Evolutionary conservation across 768 basidiomycete species (phyloP).

Genomic region (Dacryopinax spathularia): DNA sequence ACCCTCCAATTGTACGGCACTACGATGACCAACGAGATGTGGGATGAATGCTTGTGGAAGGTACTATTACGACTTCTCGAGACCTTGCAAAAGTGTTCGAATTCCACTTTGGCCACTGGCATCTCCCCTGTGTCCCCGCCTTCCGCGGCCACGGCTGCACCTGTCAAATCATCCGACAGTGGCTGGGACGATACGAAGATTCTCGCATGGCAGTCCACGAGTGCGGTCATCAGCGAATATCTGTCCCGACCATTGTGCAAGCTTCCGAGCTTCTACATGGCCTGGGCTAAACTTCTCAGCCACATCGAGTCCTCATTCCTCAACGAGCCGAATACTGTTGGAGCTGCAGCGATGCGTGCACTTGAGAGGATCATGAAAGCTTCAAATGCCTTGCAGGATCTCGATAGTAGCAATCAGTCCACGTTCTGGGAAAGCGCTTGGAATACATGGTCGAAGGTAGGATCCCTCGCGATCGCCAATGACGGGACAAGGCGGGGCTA

Average conservation of each 20-base stretch:
- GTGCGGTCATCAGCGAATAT: conserved; percentile 73
- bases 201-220: conserved; percentile 69
- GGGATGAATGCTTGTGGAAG: conserved; percentile 86
- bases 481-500: conserved; percentile 23
- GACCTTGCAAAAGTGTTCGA: conserved; percentile 19
- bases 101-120: neutral
- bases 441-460: conserved; percentile 53
- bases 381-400: conserved; percentile 23
- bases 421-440: conserved; percentile 51
- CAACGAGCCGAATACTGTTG: conserved; percentile 51
- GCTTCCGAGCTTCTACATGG: conserved; percentile 51
- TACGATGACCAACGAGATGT: conserved; percentile 64
- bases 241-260: conserved; percentile 55
- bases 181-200: conserved; percentile 83
- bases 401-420: conserved; percentile 23
- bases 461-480: conserved; percentile 17
- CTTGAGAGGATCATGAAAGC: conserved; percentile 66
- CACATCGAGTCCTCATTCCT: conserved; percentile 60
- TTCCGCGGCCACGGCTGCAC: conserved; percentile 6
- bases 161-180: conserved; percentile 21
- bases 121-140: neutral
- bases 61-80: conserved; percentile 79
- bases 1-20: conserved; percentile 88
- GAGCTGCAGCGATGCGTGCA: conserved; percentile 71
- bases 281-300: conserved; percentile 60